Conservation (phyloP, 257 asterid genomes). For the Penstemon newberryi region DNA sequence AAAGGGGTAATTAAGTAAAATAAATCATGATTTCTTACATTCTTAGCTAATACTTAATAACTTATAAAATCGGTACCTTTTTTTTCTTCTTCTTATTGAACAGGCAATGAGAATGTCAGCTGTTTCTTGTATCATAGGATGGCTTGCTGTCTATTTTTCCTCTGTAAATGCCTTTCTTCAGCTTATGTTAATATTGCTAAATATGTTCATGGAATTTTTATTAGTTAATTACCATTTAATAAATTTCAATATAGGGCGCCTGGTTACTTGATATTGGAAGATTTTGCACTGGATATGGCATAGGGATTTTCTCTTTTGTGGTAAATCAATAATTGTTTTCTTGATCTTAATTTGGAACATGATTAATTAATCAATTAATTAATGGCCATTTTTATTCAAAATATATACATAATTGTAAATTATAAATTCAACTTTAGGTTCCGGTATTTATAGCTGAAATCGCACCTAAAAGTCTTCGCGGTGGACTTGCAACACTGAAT, state of each 20-base stretch:
- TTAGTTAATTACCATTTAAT: too few relatives aligned
- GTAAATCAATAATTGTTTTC: conserved; percentile 32
- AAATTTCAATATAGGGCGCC: conserved; percentile 38
- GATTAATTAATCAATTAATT: too few relatives aligned
- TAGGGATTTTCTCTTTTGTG: conserved; percentile 93
- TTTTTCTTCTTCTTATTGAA: conserved; percentile 5
- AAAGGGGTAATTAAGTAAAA: conserved; percentile 54
- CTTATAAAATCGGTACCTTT: background rate
- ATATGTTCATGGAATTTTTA: background rate
- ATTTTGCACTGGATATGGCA: conserved; percentile 89
- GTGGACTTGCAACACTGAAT: conserved; percentile 78
- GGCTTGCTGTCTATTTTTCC: conserved; percentile 53
- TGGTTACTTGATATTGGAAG: conserved; percentile 76
- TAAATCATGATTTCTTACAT: too few relatives aligned
- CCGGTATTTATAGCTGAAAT: conserved; percentile 93
- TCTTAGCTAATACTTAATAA: background rate
- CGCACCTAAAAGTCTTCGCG: conserved; percentile 84
- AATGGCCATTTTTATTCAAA: background rate
- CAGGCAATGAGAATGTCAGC: conserved; percentile 64
- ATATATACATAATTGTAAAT: background rate
- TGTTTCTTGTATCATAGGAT: conserved; percentile 46
- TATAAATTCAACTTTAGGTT: conserved; percentile 43
- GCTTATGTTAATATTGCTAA: background rate
- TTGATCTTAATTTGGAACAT: background rate
- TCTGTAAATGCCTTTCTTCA: conserved; percentile 28